These are phyloP conservation scores for Debaryomyces coudertii DNA, from an alignment of 1,139 yeast genomes.

Conservation along the genomic window DNA sequence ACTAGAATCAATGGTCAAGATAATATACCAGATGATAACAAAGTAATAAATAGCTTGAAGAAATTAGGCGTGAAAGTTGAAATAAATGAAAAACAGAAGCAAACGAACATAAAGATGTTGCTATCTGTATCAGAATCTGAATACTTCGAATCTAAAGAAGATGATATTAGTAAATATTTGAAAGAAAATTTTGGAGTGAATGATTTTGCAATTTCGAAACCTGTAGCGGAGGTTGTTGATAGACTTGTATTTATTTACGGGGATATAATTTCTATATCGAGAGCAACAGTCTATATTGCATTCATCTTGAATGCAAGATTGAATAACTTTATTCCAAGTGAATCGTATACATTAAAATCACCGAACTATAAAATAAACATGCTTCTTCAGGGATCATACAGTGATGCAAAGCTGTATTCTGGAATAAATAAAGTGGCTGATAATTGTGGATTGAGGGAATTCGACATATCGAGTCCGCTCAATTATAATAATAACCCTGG, in stretches of 20 bases:
- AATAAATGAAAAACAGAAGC: conserved; percentile 4
- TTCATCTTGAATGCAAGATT: conserved; percentile 27
- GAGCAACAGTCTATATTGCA: conserved; percentile 27
- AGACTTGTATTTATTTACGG: conserved; percentile 34
- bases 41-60: conserved; percentile 24
- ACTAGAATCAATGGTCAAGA: conserved; percentile 8
- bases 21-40: conserved; percentile 24
- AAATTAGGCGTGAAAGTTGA: conserved; percentile 16
- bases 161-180: conserved; percentile 12
- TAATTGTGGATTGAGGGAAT: conserved; percentile 9
- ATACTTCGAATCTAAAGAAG: conserved; percentile 23
- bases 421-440: conserved; percentile 8
- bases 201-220: conserved; percentile 25
- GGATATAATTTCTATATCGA: conserved; percentile 21
- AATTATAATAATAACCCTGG: conserved; percentile 15
- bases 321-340: conserved; percentile 26
- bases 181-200: conserved; percentile 23
- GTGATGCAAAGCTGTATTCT: not conserved
- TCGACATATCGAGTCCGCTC: conserved; percentile 16
- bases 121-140: conserved; percentile 32
- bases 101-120: conserved; percentile 21
- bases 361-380: conserved; percentile 24
- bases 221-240: conserved; percentile 32
- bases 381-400: conserved; percentile 8
- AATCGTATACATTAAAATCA: conserved; percentile 36